phyloP scores from a whole-genome alignment of 345 rosid genomes.

The Rhizophora mangle region DNA sequence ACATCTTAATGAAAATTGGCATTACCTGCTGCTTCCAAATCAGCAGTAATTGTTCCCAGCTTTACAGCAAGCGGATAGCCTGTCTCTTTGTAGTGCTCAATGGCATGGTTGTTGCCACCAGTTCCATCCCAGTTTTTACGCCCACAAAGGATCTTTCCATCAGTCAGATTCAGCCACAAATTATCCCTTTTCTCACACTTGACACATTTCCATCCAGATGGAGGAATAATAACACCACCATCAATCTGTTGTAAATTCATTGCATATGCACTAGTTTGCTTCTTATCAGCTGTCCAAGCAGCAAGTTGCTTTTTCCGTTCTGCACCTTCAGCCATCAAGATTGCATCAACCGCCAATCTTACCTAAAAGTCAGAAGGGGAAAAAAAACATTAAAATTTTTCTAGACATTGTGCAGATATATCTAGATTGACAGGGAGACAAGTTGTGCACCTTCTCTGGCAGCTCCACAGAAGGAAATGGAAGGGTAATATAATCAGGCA shows the following conservation, averaged over 20 bases:
- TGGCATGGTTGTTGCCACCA: conserved; percentile 96
- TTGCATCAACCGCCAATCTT: conserved; percentile 85
- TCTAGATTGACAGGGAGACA: neutral
- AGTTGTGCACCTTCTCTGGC: conserved; percentile 82
- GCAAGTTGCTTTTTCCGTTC: conserved; percentile 86
- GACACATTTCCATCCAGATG: conserved; percentile 86
- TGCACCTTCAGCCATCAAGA: conserved; percentile 76
- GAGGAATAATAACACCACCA: conserved; percentile 71
- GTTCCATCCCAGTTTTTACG: conserved; percentile 96
- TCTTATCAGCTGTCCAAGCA: conserved; percentile 92
- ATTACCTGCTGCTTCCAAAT: conserved; percentile 96
- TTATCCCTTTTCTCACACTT: conserved; percentile 92
- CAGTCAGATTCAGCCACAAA: conserved; percentile 95
- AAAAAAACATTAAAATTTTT: neutral
- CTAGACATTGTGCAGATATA: neutral
- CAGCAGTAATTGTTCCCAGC: conserved; percentile 94
- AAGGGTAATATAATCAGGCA: conserved; percentile 69
- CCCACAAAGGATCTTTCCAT: conserved; percentile 97
- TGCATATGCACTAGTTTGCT: conserved; percentile 75
- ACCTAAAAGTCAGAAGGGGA: conserved; percentile 44
- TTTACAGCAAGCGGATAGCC: conserved; percentile 92
- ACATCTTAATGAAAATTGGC: conserved; percentile 20
- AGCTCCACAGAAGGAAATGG: conserved; percentile 89
- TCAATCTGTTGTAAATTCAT: conserved; percentile 69
- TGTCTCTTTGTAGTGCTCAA: conserved; percentile 84